Percentiles rank a stretch among this genome's conserved stretches.
phyloP scores from a whole-genome alignment of 495 filamentous ascomycete species.

The Xylaria longipes region DNA sequence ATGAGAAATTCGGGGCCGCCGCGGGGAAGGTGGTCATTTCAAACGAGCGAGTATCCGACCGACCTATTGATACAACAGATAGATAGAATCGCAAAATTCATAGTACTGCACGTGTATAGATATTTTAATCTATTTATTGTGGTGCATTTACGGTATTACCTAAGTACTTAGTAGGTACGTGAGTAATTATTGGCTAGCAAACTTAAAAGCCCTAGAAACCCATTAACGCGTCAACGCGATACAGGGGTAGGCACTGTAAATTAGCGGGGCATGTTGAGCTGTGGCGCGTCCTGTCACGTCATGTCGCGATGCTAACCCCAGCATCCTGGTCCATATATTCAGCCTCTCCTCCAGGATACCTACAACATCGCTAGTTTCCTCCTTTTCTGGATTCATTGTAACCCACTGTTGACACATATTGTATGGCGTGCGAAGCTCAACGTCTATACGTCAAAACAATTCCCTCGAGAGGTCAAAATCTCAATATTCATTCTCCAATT shows the following conservation, averaged over 20 bases:
- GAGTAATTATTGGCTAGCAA: no score
- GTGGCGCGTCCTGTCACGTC: constrained; percentile 25
- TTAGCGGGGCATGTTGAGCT: constrained; percentile 14
- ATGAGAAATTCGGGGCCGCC: no score
- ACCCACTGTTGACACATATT: not conserved
- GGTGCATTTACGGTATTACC: no score
- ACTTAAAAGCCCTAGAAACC: no score
- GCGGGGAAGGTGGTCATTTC: no score
- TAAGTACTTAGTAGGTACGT: no score
- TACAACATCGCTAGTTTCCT: not conserved
- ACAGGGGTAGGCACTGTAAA: not conserved
- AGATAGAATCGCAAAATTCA: no score
- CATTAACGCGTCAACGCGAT: constrained; percentile 9
- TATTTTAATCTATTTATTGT: no score
- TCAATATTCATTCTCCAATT: not conserved
- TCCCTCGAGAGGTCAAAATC: not conserved
- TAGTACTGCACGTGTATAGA: no score
- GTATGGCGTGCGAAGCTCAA: not conserved
- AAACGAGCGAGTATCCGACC: no score
- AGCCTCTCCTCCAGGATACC: constrained; percentile 14
- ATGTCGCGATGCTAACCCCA: constrained; percentile 3
- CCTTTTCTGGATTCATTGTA: not conserved
- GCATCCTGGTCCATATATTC: constrained; percentile 10
- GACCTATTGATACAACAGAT: no score
- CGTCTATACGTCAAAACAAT: not conserved